These are phyloP conservation scores for Teunomyces pallodes DNA, from an alignment of 805 yeast genomes.

Conservation along the genomic window DNA sequence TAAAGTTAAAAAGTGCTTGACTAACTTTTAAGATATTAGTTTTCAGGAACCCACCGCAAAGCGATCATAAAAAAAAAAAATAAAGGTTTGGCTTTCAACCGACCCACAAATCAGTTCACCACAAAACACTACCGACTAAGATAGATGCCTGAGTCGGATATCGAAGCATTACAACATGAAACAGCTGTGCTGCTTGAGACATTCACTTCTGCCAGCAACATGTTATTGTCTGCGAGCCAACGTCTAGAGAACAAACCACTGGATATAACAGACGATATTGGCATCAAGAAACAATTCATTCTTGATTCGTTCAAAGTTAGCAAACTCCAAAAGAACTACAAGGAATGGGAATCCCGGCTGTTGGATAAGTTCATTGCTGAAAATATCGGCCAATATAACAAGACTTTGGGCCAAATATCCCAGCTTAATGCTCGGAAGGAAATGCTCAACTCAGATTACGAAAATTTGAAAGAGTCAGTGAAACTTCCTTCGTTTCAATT, in stretches of 20 bases:
- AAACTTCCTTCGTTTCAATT: constrained; percentile 13
- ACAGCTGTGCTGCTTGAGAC: not conserved
- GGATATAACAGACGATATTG: not conserved
- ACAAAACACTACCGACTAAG: not conserved
- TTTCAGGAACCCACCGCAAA: not conserved
- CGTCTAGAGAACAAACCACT: not conserved
- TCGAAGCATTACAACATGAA: not conserved
- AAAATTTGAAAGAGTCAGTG: constrained; percentile 15
- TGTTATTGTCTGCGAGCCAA: not conserved
- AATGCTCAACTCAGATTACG: constrained; percentile 20
- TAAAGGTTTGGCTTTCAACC: not conserved
- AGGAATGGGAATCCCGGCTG: constrained; percentile 24
- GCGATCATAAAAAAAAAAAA: not conserved
- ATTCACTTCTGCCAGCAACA: not conserved
- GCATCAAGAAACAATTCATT: constrained; percentile 16
- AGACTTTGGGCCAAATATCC: constrained; percentile 26
- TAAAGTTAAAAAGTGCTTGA: too few relatives aligned
- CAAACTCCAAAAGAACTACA: constrained; percentile 27
- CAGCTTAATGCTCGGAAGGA: constrained; percentile 25
- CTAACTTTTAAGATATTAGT: too few relatives aligned
- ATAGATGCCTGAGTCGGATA: not conserved
- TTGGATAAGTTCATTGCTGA: constrained; percentile 18
- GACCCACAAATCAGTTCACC: not conserved
- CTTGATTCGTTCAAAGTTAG: constrained; percentile 36
- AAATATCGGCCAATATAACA: constrained; percentile 30